Evolutionary conservation across 192 early-diverging fungal genomes (phyloP).

Genomic region (Chytriomyces confervae): DNA sequence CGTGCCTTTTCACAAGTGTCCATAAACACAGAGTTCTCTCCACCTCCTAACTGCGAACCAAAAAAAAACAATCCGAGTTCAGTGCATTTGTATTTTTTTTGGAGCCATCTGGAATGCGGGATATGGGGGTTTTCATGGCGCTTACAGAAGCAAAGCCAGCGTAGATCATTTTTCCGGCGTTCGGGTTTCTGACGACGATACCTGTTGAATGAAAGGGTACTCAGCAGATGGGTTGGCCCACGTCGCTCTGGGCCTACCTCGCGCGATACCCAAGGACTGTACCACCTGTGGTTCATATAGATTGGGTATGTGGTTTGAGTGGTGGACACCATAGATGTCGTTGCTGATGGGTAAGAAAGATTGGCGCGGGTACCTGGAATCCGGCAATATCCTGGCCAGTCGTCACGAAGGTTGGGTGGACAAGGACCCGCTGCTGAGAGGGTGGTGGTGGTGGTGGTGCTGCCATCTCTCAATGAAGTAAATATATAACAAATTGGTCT

Average conservation of each 20-base stretch:
- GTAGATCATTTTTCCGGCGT: neutral
- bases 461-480: too few species aligned
- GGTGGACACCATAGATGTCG: too few species aligned
- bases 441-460: too few species aligned
- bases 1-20: constrained; percentile 25
- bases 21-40: constrained; percentile 18
- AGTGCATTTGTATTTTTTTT: too few species aligned
- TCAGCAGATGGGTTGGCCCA: too few species aligned
- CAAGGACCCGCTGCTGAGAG: neutral
- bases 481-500: too few species aligned
- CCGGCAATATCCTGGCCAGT: neutral
- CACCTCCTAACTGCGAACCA: neutral
- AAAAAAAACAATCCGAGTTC: too few species aligned
- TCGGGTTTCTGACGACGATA: neutral
- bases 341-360: too few species aligned
- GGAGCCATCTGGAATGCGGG: too few species aligned
- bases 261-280: neutral
- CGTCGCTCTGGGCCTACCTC: neutral
- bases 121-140: too few species aligned
- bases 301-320: too few species aligned
- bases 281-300: neutral
- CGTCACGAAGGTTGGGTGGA: neutral
- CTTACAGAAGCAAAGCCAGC: neutral
- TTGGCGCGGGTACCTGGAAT: neutral
- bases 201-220: neutral